These are phyloP conservation scores for Onygenales sp. DNA, from an alignment of 2,329 filamentous ascomycete genomes.

Conservation along the genomic window DNA sequence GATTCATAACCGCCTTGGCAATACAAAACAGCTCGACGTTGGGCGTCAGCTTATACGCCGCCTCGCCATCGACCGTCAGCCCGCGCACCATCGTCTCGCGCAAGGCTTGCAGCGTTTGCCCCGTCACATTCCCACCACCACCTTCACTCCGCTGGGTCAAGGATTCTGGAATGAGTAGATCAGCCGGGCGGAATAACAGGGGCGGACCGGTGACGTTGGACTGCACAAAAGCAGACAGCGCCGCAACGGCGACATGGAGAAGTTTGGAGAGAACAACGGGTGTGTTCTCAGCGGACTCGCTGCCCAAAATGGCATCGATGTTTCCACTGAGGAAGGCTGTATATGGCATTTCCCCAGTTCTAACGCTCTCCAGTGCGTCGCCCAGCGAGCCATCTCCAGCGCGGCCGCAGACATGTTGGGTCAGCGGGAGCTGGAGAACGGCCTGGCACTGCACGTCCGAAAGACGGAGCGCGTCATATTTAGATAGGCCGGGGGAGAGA, in stretches of 20 bases:
- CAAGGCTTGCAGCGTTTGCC: conserved; percentile 30
- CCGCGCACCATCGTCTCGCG: conserved; percentile 55
- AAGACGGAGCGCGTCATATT: conserved; percentile 27
- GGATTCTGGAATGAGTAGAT: conserved; percentile 38
- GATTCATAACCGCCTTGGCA: conserved; percentile 52
- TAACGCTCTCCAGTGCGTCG: not conserved
- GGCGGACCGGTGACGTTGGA: conserved; percentile 81
- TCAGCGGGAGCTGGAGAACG: conserved; percentile 19
- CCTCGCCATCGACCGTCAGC: conserved; percentile 73
- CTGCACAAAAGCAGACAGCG: conserved; percentile 72
- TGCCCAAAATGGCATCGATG: not conserved
- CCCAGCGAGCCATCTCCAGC: not conserved
- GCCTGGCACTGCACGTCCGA: conserved; percentile 24
- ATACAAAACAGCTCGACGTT: conserved; percentile 75
- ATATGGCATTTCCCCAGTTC: not conserved
- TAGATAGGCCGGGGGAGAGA: conserved; percentile 13
- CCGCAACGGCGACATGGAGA: conserved; percentile 54
- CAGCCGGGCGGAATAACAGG: conserved; percentile 48
- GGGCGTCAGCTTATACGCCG: conserved; percentile 75
- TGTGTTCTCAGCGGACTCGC: not conserved
- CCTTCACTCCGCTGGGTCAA: conserved; percentile 22
- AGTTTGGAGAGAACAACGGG: conserved; percentile 24
- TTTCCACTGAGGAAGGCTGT: not conserved
- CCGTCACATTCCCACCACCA: conserved; percentile 17
- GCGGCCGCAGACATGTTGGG: not conserved